Evolutionary conservation across 2,329 filamentous ascomycete genomes (phyloP).

Genomic region (Aspergillus flavus): DNA sequence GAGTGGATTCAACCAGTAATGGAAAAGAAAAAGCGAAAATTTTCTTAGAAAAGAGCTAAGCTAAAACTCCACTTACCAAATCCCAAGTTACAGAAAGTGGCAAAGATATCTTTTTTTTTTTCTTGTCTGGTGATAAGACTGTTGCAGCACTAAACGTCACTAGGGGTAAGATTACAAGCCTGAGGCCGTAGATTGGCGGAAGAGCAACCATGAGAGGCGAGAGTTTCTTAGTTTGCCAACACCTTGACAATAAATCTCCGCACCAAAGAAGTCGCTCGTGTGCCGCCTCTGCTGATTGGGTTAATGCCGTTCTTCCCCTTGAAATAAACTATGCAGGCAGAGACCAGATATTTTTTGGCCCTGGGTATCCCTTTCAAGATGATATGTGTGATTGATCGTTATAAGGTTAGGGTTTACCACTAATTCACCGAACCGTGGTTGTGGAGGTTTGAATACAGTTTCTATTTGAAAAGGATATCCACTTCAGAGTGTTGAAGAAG

Average conservation of each 20-base stretch:
- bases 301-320: not conserved
- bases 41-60: not conserved
- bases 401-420: constrained; percentile 3
- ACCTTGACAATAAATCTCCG: not conserved
- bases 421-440: not conserved
- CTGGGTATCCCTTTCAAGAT: not conserved
- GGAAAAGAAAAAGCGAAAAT: not conserved
- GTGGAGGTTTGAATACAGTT: not conserved
- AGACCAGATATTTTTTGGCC: not conserved
- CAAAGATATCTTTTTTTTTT: not conserved
- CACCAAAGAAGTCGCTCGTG: constrained; percentile 3
- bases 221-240: not conserved
- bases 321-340: not conserved
- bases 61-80: not conserved
- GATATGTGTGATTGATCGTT: not conserved
- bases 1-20: constrained; percentile 3
- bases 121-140: constrained; percentile 9
- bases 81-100: not conserved
- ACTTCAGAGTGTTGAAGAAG: not conserved
- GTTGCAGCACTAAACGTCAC: constrained; percentile 12
- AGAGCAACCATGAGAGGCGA: constrained; percentile 3
- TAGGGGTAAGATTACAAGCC: not conserved
- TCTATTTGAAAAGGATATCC: constrained; percentile 2
- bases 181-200: constrained; percentile 6
- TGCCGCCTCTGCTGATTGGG: constrained; percentile 2